Base-by-base conservation (phyloP, 148 eudicot species). In the Persicaria tinctoria region DNA sequence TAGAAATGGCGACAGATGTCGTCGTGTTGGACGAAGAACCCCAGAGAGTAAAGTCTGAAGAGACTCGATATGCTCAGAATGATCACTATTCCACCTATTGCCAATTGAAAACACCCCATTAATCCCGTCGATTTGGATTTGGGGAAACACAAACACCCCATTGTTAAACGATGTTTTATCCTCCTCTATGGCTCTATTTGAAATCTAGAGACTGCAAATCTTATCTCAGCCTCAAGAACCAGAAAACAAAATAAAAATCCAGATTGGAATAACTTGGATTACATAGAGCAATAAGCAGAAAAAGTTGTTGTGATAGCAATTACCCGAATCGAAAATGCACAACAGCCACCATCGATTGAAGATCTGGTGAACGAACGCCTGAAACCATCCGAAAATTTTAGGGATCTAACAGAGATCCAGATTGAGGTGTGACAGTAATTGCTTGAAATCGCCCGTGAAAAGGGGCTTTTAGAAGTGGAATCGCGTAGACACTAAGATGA, bases 1-100 rank as follows among this genome's bases (percentile, higher is more conserved):
- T 85, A 84, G 72, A 92, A 89, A 72, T 89, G 99, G 54, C 82
- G 88, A 73, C 99, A 92, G 51, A 92, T 86, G 71, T 92, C 97
- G 13, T 86, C 90, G 44, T 83, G 80, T 46, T 80, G 90, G 20
- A 85, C 46, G 84, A 92, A 90, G 66, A 92, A 95, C 48, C 99
- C 96, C n/a, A 87, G 87, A 20, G 90, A 87, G 77, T 95, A 95
- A 78, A 92, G 84, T 57, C 84, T 86, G 68, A 83, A 79, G 38
- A 96, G 87, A 77, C 90, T 92, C 77, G 90, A 82, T n/a, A 85
- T 63, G 85, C 97, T 90, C 41, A 96, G 85, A 16, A 89, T 64
- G 44, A 96, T 83, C 9, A 96, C 97, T 49, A 92, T 83, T 51
- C 78, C 89, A 80, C 99, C 99, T 54, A 96, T 73, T 11, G 90